Conservation (phyloP, 2,329 filamentous ascomycete genomes). For the Celoporthe dispersa region DNA sequence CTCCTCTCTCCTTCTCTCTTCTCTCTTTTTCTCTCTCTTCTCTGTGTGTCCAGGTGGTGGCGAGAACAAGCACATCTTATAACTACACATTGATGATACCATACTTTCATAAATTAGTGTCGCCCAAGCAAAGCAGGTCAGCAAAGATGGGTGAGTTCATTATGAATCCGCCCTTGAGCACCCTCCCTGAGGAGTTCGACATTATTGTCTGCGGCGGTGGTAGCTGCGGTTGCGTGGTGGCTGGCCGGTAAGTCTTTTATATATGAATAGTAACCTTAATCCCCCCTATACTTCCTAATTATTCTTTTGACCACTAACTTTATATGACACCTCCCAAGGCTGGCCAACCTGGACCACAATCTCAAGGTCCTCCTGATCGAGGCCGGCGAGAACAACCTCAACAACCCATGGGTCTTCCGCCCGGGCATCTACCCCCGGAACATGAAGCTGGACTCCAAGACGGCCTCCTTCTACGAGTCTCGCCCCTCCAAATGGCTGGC, state of each 20-base stretch:
- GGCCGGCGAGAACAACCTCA: slow-evolving; percentile 73
- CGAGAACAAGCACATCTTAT: background rate
- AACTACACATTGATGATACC: background rate
- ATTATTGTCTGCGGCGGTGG: slow-evolving; percentile 81
- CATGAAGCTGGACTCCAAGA: slow-evolving; percentile 81
- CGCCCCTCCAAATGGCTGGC: slow-evolving; percentile 73
- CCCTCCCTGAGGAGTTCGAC: slow-evolving; percentile 75
- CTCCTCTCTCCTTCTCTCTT: background rate
- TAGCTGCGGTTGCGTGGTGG: slow-evolving; percentile 65
- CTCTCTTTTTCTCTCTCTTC: background rate
- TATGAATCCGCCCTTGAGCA: slow-evolving; percentile 23
- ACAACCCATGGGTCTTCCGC: slow-evolving; percentile 78
- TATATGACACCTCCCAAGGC: slow-evolving; percentile 42
- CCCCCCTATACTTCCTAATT: no score
- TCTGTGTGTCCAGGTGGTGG: background rate
- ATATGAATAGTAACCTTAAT: slow-evolving; percentile 9
- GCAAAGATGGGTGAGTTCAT: slow-evolving; percentile 28
- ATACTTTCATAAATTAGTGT: background rate
- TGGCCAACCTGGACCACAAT: slow-evolving; percentile 79
- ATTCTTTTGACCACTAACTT: no score
- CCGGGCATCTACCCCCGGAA: slow-evolving; percentile 79
- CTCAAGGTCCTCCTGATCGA: slow-evolving; percentile 71
- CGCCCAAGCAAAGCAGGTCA: background rate
- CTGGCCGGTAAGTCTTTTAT: slow-evolving; percentile 50
- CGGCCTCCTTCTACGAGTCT: slow-evolving; percentile 80